Evolutionary conservation across 202 grass and related monocot species (phyloP).

Genomic region (Elaeis oleifera): DNA sequence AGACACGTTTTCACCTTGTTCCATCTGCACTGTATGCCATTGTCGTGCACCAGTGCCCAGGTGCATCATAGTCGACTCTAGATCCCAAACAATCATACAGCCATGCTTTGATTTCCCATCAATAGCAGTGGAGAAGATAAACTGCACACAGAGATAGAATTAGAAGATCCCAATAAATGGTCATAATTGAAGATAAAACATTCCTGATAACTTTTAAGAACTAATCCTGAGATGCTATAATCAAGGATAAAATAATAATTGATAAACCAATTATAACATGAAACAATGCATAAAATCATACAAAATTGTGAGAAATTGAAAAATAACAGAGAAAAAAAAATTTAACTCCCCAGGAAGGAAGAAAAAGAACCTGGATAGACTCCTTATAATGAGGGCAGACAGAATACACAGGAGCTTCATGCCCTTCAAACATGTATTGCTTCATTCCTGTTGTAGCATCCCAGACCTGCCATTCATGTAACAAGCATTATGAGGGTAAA

Average conservation of each 20-base stretch:
- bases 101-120: conserved; percentile 21
- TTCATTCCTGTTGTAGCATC: conserved; percentile 14
- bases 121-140: conserved; percentile 16
- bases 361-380: conserved; percentile 15
- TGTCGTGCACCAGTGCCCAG: conserved; percentile 8
- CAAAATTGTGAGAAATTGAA: too few relatives aligned
- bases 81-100: conserved; percentile 18
- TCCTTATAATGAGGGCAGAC: conserved; percentile 15
- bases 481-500: neutral
- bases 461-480: conserved; percentile 12
- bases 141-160: conserved; percentile 32
- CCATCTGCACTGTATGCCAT: conserved; percentile 18
- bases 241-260: too few relatives aligned
- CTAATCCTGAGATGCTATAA: too few relatives aligned
- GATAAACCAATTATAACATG: too few relatives aligned
- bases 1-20: conserved; percentile 2
- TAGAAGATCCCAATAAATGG: conserved; percentile 7
- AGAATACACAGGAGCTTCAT: conserved; percentile 18
- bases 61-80: conserved; percentile 17
- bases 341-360: neutral
- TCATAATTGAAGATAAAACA: too few relatives aligned
- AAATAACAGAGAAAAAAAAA: neutral
- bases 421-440: conserved; percentile 13
- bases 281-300: too few relatives aligned
- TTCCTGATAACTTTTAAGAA: too few relatives aligned